Base-by-base conservation (phyloP, 495 filamentous ascomycete species). In the Bryoglossum gracile region DNA sequence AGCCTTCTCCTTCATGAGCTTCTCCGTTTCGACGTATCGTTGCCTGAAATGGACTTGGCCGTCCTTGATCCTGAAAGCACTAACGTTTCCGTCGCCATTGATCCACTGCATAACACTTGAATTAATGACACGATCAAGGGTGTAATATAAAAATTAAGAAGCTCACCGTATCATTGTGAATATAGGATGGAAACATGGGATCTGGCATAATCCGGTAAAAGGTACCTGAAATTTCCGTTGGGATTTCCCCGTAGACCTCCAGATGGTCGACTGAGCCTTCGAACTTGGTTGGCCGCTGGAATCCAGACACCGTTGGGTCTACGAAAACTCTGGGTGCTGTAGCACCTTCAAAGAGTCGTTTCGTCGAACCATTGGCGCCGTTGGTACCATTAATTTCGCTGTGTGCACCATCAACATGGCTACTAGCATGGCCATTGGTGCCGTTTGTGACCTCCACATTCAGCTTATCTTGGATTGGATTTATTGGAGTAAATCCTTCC, bases 21-120 rank as follows among this genome's bases (percentile, higher is more conserved):
- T 60, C 34, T 68, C 65, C 0, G 65, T 68, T 4, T 49, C 40
- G 0, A 67, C 64, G 44, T 64, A 67, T 34, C 50, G 36, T 21
- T 62, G 57, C 42, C 65, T 53, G 39, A 68, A 64, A 23, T 39
- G 35, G 5, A 61, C 55, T 0, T 9, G 18, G 18, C 76, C 76
- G 40, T 70, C 53, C 35, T 66, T 42, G 45, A 80, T 72, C 3
- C 65, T 59, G 46, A 82, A 76, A 2, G 77, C 77, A 11, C 65
- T 69, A 2, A 82, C 70, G 36, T 64, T 63, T 1, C 69, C 70
- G 22, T 49, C 46, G 8, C 46, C 46, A 33, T 49, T 49, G 36
- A 49, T 22, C 46, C 46, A 49, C 46, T 49, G 28, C 23, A 30
- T 30, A 13, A 13, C 13, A 30, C 13, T n/a, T n/a, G n/a, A n/a